phyloP scores from a whole-genome alignment of 2,329 filamentous ascomycete genomes.

The Epichloe bromicola region DNA sequence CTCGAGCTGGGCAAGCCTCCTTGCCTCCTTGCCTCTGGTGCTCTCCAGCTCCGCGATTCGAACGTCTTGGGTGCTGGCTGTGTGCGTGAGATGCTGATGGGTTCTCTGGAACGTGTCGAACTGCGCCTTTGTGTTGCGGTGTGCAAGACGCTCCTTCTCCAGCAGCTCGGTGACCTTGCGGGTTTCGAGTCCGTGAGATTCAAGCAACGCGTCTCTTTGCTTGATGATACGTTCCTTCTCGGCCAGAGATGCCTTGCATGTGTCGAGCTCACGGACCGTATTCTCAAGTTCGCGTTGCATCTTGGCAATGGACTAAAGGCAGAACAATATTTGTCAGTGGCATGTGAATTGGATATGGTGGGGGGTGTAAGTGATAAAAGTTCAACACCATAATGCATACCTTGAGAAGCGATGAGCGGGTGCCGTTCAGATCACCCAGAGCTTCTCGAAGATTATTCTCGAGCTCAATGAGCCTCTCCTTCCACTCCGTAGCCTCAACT shows the following conservation, averaged over 20 bases:
- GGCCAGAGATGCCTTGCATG: slow-evolving; percentile 60
- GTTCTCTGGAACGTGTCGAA: slow-evolving; percentile 83
- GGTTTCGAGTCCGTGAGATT: slow-evolving; percentile 77
- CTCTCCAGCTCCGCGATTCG: slow-evolving; percentile 78
- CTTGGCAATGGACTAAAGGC: slow-evolving; percentile 59
- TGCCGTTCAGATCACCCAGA: slow-evolving; percentile 77
- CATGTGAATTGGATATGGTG: no score
- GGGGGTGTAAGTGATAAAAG: not conserved
- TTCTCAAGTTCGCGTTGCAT: slow-evolving; percentile 79
- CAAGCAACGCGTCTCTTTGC: slow-evolving; percentile 76
- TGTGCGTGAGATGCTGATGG: slow-evolving; percentile 75
- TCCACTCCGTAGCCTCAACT: slow-evolving; percentile 81
- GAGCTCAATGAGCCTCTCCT: slow-evolving; percentile 77
- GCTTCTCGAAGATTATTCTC: slow-evolving; percentile 80
- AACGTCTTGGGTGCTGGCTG: slow-evolving; percentile 71
- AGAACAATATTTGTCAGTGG: no score
- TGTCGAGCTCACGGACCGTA: slow-evolving; percentile 70
- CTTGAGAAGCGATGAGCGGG: slow-evolving; percentile 71
- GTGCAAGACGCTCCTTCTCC: slow-evolving; percentile 76
- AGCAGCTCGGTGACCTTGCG: slow-evolving; percentile 76
- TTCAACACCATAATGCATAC: slow-evolving; percentile 27
- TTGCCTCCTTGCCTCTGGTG: slow-evolving; percentile 63
- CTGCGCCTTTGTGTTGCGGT: slow-evolving; percentile 74
- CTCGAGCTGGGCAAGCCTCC: slow-evolving; percentile 64
- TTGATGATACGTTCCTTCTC: slow-evolving; percentile 87